These are phyloP conservation scores for Verbena officinalis DNA, from an alignment of 257 asterid species.

Conservation along the genomic window DNA sequence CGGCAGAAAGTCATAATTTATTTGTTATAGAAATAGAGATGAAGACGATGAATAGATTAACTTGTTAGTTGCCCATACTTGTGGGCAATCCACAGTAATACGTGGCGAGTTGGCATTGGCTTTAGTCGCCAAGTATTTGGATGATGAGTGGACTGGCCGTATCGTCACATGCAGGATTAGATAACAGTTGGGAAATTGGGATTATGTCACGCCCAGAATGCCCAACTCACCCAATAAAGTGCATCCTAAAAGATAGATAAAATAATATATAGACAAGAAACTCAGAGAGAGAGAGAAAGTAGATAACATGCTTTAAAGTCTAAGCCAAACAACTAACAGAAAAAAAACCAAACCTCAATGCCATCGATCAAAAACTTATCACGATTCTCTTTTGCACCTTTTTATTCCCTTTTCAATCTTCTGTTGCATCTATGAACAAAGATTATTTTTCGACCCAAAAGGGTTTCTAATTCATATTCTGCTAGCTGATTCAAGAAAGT, in stretches of 20 bases:
- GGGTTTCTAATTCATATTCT: constrained; percentile 24
- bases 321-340: constrained; percentile 33
- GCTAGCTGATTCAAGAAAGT: constrained; percentile 32
- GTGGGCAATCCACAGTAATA: constrained; percentile 36
- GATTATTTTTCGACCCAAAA: constrained; percentile 8
- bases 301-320: constrained; percentile 37
- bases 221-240: constrained; percentile 64
- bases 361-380: constrained; percentile 36
- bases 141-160: constrained; percentile 37
- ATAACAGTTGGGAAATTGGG: constrained; percentile 44
- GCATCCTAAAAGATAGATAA: constrained; percentile 26
- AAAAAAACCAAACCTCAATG: constrained; percentile 27
- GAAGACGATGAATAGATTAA: background rate
- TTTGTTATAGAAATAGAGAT: no score
- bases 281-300: constrained; percentile 28
- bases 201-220: constrained; percentile 28
- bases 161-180: constrained; percentile 41
- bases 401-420: background rate
- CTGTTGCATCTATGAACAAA: constrained; percentile 18
- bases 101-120: constrained; percentile 46
- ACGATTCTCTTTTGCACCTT: constrained; percentile 41
- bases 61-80: constrained; percentile 32
- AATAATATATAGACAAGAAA: background rate
- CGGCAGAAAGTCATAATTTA: background rate
- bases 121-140: constrained; percentile 34